Percentiles rank a stretch among this genome's conserved stretches.
These are phyloP conservation scores for Termitomyces eurrhizus DNA, from an alignment of 768 basidiomycete genomes.

Conservation along the genomic window DNA sequence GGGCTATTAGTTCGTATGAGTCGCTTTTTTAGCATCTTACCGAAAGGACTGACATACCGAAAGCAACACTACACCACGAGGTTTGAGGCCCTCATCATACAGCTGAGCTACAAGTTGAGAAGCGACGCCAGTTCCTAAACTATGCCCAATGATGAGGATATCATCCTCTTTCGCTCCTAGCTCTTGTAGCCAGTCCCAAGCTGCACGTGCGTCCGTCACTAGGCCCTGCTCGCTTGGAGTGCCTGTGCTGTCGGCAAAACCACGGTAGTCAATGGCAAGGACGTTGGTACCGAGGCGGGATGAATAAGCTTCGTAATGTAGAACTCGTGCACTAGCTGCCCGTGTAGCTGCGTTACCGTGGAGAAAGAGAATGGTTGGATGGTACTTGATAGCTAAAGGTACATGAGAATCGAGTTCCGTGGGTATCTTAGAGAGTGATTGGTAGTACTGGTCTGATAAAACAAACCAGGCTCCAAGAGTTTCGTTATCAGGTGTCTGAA, in stretches of 20 bases:
- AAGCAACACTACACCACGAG: constrained; percentile 48
- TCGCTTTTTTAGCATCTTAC: constrained; percentile 24
- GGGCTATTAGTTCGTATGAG: constrained; percentile 36
- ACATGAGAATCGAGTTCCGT: constrained; percentile 39
- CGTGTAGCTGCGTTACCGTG: constrained; percentile 90
- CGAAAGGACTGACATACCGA: constrained; percentile 26
- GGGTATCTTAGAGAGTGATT: constrained; percentile 37
- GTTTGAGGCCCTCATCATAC: constrained; percentile 36
- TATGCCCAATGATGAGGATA: constrained; percentile 80
- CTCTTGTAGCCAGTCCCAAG: constrained; percentile 72
- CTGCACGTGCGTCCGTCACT: constrained; percentile 65
- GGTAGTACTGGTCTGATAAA: constrained; percentile 64
- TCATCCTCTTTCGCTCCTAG: constrained; percentile 54
- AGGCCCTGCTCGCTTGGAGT: constrained; percentile 75
- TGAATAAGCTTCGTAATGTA: constrained; percentile 61
- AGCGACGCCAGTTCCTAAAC: constrained; percentile 82
- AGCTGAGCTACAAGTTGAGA: constrained; percentile 46
- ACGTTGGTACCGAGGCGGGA: constrained; percentile 71
- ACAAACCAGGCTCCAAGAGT: constrained; percentile 85
- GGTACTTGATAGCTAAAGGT: constrained; percentile 45
- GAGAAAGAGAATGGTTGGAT: constrained; percentile 85
- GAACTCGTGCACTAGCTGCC: constrained; percentile 62
- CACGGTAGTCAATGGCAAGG: constrained; percentile 86
- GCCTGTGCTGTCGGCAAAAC: constrained; percentile 85
- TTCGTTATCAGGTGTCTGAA: constrained; percentile 74